Conservation (phyloP, 2,329 filamentous ascomycete genomes). For the Endothia cerciana region DNA sequence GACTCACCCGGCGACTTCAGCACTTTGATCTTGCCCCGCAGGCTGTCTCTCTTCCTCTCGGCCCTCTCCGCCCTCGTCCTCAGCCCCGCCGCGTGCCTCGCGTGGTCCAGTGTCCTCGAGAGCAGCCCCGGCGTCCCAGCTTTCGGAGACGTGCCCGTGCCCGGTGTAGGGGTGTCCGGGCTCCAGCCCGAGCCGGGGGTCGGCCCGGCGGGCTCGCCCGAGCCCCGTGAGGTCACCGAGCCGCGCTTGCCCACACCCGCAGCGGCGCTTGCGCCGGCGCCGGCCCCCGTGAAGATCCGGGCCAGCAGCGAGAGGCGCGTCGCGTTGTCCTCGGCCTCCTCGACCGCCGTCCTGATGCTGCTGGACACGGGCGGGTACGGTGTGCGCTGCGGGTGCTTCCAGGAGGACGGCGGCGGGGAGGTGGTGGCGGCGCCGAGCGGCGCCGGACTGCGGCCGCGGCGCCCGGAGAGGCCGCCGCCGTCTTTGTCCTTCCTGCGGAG, state of each 20-base stretch:
- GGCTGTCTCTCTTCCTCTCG: constrained; percentile 19
- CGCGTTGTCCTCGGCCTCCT: constrained; percentile 18
- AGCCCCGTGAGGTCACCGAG: constrained; percentile 5
- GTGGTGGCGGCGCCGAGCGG: constrained; percentile 1
- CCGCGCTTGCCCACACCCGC: not conserved
- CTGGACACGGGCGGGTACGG: constrained; percentile 20
- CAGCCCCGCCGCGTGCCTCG: constrained; percentile 20
- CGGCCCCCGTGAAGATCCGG: constrained; percentile 14
- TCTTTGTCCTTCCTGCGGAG: constrained; percentile 10
- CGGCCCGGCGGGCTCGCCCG: not conserved
- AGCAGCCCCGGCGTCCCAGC: constrained; percentile 8
- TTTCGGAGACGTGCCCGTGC: not conserved
- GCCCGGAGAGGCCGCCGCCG: constrained; percentile 17
- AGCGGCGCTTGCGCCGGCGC: not conserved
- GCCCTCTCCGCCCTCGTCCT: constrained; percentile 18
- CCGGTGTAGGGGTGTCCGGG: constrained; percentile 1
- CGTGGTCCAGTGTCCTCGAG: constrained; percentile 23
- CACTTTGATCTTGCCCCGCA: constrained; percentile 22
- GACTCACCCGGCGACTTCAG: not conserved
- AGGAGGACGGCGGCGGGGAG: not conserved
- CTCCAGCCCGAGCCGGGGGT: not conserved
- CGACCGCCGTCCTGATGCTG: constrained; percentile 12
- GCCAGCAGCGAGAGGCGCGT: constrained; percentile 22
- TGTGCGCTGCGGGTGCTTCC: constrained; percentile 9
- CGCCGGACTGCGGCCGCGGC: constrained; percentile 18